These are phyloP conservation scores for Heliamphora pulchella DNA, from an alignment of 179 eudicot genomes.

Conservation along the genomic window DNA sequence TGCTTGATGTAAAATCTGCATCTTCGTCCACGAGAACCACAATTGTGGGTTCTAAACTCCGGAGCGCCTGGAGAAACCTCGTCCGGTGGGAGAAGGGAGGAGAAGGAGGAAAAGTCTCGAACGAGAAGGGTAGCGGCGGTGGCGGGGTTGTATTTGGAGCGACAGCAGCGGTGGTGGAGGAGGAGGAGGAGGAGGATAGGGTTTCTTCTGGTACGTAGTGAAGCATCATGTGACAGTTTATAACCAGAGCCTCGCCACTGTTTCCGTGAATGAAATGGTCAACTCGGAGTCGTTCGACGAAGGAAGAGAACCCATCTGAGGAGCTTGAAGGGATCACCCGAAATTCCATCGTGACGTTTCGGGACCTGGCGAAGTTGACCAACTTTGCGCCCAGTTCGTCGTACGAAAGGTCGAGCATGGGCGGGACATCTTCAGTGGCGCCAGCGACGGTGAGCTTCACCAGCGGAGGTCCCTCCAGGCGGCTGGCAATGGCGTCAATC, in stretches of 20 bases:
- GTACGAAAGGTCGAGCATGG: constrained; percentile 65
- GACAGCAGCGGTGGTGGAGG: not conserved
- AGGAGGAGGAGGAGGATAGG: constrained; percentile 2
- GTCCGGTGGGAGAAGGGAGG: constrained; percentile 21
- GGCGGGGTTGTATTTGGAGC: no score
- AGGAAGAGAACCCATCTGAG: constrained; percentile 57
- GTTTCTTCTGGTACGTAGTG: constrained; percentile 63
- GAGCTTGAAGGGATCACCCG: constrained; percentile 49
- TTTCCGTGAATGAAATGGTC: constrained; percentile 21
- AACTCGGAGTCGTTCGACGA: constrained; percentile 42
- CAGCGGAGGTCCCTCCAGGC: constrained; percentile 32
- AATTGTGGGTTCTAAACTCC: constrained; percentile 50
- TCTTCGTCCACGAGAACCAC: constrained; percentile 76
- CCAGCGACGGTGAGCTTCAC: constrained; percentile 74
- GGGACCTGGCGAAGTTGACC: constrained; percentile 54
- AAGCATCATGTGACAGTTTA: constrained; percentile 83
- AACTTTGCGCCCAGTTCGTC: constrained; percentile 63
- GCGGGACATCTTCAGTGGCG: constrained; percentile 46
- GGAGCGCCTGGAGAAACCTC: constrained; percentile 46
- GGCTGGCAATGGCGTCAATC: constrained; percentile 65
- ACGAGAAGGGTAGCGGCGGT: no score
- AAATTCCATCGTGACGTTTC: constrained; percentile 60
- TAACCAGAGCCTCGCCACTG: constrained; percentile 40
- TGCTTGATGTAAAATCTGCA: constrained; percentile 57
- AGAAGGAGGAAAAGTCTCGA: no score